Conservation (phyloP, 306 rosid species). For the Prosopis cineraria region DNA sequence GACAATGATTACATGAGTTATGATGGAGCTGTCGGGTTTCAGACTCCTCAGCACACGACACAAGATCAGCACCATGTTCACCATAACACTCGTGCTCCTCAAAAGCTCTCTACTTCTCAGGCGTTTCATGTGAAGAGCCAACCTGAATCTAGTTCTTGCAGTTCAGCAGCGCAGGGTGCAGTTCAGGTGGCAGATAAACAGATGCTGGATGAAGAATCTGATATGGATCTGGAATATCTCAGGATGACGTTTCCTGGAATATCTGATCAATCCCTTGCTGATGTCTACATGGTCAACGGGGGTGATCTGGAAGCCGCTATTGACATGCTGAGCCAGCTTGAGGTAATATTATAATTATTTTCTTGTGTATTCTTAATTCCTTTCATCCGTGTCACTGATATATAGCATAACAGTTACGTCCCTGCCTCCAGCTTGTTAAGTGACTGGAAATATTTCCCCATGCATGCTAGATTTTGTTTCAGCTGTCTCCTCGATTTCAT, state of each 20-base stretch:
- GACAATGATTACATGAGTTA: conserved; percentile 30
- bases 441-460: background rate
- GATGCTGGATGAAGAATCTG: conserved; percentile 52
- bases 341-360: conserved; percentile 50
- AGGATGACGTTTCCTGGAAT: conserved; percentile 63
- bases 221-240: conserved; percentile 74
- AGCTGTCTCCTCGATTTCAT: background rate
- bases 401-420: background rate
- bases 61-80: conserved; percentile 31
- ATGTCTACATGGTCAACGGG: conserved; percentile 59
- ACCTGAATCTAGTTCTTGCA: conserved; percentile 44
- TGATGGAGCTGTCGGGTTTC: conserved; percentile 47
- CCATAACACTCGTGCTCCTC: conserved; percentile 22
- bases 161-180: conserved; percentile 44
- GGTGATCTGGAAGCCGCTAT: conserved; percentile 70
- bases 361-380: background rate
- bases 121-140: conserved; percentile 39
- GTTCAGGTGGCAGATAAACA: conserved; percentile 44
- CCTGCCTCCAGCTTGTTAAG: background rate
- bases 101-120: conserved; percentile 30
- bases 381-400: background rate
- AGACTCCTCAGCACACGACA: conserved; percentile 40
- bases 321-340: conserved; percentile 85
- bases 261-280: conserved; percentile 66
- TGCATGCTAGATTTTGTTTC: background rate